Evolutionary conservation across 2,329 filamentous ascomycete genomes (phyloP).

Genomic region (Dactylonectria estremocensis): DNA sequence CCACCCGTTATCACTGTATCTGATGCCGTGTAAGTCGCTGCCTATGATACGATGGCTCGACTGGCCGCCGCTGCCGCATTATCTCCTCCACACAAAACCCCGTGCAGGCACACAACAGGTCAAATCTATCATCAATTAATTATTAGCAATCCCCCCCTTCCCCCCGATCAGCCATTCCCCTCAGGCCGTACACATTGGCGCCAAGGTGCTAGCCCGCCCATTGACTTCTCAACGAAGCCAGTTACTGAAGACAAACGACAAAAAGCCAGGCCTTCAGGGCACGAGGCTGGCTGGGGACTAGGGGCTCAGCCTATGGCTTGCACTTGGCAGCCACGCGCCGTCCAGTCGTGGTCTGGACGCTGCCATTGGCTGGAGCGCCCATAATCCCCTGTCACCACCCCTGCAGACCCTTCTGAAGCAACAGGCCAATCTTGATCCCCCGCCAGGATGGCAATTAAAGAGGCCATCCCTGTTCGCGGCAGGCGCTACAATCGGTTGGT

Average conservation of each 20-base stretch:
- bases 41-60: constrained; percentile 1
- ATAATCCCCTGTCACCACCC: constrained; percentile 36
- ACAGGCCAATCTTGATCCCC: constrained; percentile 59
- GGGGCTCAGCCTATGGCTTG: constrained; percentile 3
- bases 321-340: constrained; percentile 20
- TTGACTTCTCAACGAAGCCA: too few species aligned
- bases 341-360: background rate
- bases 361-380: constrained; percentile 33
- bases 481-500: constrained; percentile 61
- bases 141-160: background rate
- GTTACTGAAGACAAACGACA: constrained; percentile 6
- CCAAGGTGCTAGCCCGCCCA: constrained; percentile 5
- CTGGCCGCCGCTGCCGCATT: constrained; percentile 3
- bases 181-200: background rate
- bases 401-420: constrained; percentile 50
- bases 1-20: constrained; percentile 1
- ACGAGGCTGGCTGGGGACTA: constrained; percentile 20
- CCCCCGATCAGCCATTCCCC: constrained; percentile 2
- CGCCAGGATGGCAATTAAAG: constrained; percentile 49
- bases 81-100: constrained; percentile 10
- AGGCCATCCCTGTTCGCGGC: constrained; percentile 47
- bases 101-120: background rate
- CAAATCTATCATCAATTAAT: constrained; percentile 9
- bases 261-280: constrained; percentile 11
- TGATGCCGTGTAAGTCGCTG: background rate